Base-by-base conservation (phyloP, 345 rosid genomes). In the Euphorbia tirucalli region DNA sequence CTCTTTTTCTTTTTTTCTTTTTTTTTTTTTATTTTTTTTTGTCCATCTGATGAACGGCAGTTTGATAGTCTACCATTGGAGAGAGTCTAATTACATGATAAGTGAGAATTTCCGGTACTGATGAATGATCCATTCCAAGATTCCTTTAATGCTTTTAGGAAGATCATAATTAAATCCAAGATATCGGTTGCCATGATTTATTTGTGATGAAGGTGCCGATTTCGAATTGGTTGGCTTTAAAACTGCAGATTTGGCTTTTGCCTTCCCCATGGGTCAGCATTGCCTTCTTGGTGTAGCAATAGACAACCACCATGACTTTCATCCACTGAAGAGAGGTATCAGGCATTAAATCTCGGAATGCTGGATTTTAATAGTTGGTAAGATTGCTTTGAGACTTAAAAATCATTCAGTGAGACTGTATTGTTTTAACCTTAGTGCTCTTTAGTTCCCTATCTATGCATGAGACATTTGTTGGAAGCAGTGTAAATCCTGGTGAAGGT, bases 201-300 rank as follows among this genome's bases (percentile, higher is more conserved):
- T 87, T 80, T 77, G 77, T 87, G 81, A 85, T 87, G 83, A 87
- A 90, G 85, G 92, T 91, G 94, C 86, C 93, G 71, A 91, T 88
- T 89, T 84, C 88, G 92, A 88, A 85, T 81, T 93, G 93, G 97
- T 90, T 93, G 96, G 89, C 92, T 93, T 93, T 87, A 85, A 91
- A 93, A 90, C 85, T 93, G 98, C 98, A 93, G 98, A 94, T 91
- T 79, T 85, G 89, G 92, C 89, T 74, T 78, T 80, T 86, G 81
- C 89, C 88, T 85, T 86, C 81, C 87, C 85, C 87, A 70, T 84
- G 93, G 88, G 84, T 84, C 92, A 85, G 92, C 96, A 83, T 91
- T 92, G 97, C 94, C 89, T 87, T 86, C 89, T 86, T 90, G 94
- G 97, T 91, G 98, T 90, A 87, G 85, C 98, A 81, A 84, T 91